Evolutionary conservation across 305 asterid genomes (phyloP), one percentile per base, ranked within the genome.

Genomic region (Coffea humblotiana): DNA sequence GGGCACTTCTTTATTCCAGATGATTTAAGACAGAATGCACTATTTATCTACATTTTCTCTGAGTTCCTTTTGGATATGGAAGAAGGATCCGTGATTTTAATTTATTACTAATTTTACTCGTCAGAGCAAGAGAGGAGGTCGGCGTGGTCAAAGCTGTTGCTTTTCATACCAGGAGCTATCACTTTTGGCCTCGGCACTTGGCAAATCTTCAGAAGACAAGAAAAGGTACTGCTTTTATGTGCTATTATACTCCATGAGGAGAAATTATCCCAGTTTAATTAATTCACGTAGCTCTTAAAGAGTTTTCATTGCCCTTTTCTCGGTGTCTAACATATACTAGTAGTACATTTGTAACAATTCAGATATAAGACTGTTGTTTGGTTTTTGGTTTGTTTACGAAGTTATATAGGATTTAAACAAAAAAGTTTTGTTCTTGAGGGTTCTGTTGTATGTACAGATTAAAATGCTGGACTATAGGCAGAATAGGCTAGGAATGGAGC

Each of bases 161-260:
- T 95, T 81, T 95, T 92, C 76, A 51, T 92, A 72, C 99, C 99
- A 14, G 99, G 98, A 78, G 93, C 94, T 68, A 86, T 95, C 69
- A 86, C 97, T 45, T 93, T 95, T 84, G 98, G 99, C 82, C 97
- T 93, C 64, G 98, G 98, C 78, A 85, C 97, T 54, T 95, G 98
- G 99, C 98, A 93, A 80, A 88, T 95, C 75, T 73, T 93, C 84
- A 86, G 98, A 88, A 90, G 98, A 84, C 92, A 88, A 80, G 99
- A 93, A 77, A 95, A 95, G 96, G 98, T 93, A 69, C 40, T 5
- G 11, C 54, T 27, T 73, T 49, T 40, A 21, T 58, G 3, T 6
- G 58, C 51, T 61, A 13, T 21, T 32, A 2, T 40, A n/a, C 25
- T 43, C 60, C 11, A 29, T 21, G 25, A 23, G 2, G 13, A 1